Conservation (phyloP, 805 yeast species). For the Candida stauntonica region DNA sequence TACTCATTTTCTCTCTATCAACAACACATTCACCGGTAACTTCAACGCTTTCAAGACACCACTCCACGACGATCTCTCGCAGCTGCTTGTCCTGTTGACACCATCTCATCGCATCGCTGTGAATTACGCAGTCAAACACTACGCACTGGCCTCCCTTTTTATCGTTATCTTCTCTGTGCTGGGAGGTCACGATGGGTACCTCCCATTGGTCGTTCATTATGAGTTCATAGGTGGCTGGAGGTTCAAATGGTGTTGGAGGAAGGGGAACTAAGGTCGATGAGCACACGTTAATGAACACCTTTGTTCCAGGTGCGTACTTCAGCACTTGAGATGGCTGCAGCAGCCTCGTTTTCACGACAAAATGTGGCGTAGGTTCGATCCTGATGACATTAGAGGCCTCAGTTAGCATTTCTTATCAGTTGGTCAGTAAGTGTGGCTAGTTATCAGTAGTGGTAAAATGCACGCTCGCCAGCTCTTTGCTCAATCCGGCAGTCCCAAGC, state of each 20-base stretch:
- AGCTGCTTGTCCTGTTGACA: slow-evolving; percentile 54
- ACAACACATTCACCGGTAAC: slow-evolving; percentile 44
- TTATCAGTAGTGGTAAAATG: too few species aligned
- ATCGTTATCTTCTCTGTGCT: slow-evolving; percentile 50
- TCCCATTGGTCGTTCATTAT: slow-evolving; percentile 77
- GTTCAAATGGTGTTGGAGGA: slow-evolving; percentile 52
- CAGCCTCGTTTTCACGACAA: slow-evolving; percentile 65
- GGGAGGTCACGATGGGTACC: slow-evolving; percentile 72
- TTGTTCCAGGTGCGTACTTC: slow-evolving; percentile 41
- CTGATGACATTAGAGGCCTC: slow-evolving; percentile 19
- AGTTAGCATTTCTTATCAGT: slow-evolving; percentile 6
- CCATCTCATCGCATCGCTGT: slow-evolving; percentile 59
- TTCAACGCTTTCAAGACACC: slow-evolving; percentile 82
- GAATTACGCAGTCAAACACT: slow-evolving; percentile 78
- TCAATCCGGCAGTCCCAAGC: too few species aligned
- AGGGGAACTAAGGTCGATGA: slow-evolving; percentile 59
- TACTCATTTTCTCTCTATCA: slow-evolving; percentile 53
- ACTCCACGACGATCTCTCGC: slow-evolving; percentile 65
- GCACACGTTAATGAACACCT: slow-evolving; percentile 78
- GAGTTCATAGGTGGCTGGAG: slow-evolving; percentile 54
- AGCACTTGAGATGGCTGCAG: slow-evolving; percentile 9
- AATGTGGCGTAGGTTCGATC: slow-evolving; percentile 57
- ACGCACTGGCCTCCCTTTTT: slow-evolving; percentile 62
- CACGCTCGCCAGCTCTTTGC: too few species aligned
- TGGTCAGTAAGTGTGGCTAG: too few species aligned